Percentiles rank a stretch among this genome's conserved stretches.
Evolutionary conservation across 192 early-diverging fungal species (phyloP).

Genomic region (Rhizophagus prolifer): DNA sequence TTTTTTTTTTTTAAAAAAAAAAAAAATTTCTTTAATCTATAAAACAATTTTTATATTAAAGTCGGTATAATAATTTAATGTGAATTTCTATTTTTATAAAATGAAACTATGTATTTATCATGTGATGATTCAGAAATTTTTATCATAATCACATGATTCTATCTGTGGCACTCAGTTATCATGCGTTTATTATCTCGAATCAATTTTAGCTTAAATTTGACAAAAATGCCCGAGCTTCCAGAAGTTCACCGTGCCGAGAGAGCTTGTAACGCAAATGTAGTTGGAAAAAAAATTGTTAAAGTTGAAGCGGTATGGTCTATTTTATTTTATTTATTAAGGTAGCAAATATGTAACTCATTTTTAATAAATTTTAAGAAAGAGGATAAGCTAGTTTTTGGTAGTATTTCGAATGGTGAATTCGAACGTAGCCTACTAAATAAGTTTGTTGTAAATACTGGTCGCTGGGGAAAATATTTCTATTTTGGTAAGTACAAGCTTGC

Average conservation of each 20-base stretch:
- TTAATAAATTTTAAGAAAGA: background rate
- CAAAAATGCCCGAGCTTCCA: conserved; percentile 67
- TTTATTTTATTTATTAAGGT: background rate
- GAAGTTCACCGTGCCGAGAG: conserved; percentile 70
- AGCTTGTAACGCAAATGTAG: conserved; percentile 50
- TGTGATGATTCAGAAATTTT: no score
- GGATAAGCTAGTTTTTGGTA: conserved; percentile 47
- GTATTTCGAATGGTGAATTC: conserved; percentile 36
- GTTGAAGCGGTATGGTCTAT: conserved; percentile 41
- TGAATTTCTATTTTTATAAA: no score
- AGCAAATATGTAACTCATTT: background rate
- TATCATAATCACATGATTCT: no score
- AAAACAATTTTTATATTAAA: no score
- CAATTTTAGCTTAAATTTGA: no score
- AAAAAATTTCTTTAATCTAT: no score
- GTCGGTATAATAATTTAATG: no score
- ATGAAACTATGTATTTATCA: no score
- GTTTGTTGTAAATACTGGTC: conserved; percentile 60
- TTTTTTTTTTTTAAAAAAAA: background rate
- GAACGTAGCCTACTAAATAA: conserved; percentile 40
- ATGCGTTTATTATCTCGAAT: no score
- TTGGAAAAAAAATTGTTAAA: conserved; percentile 49
- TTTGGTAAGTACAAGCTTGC: conserved; percentile 34
- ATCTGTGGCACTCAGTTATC: no score
- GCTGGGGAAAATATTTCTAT: conserved; percentile 78